phyloP scores from a whole-genome alignment of 1,284 basidiomycete species.

The Hemileia vastatrix region DNA sequence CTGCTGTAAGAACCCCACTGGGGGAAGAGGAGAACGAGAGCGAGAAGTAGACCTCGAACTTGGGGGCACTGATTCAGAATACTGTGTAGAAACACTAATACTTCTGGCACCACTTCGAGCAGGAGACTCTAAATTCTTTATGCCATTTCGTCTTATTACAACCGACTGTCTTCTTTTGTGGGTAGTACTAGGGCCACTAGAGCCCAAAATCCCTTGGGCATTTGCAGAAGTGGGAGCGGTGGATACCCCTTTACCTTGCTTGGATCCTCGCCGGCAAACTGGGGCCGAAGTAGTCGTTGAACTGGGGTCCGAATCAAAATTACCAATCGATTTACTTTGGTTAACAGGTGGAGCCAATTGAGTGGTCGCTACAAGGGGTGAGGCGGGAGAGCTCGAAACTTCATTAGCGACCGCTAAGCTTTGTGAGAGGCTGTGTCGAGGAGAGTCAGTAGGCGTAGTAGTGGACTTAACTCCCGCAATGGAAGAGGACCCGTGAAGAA shows the following conservation, averaged over 20 bases:
- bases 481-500: background rate
- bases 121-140: conserved; percentile 18
- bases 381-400: too few species aligned
- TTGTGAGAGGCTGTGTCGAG: conserved; percentile 6
- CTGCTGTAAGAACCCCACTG: conserved; percentile 51
- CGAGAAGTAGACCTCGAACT: conserved; percentile 93
- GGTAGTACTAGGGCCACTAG: too few species aligned
- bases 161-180: conserved; percentile 10
- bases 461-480: too few species aligned
- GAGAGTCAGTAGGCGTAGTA: conserved; percentile 16
- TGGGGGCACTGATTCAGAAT: conserved; percentile 56
- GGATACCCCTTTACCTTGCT: background rate
- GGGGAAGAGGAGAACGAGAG: conserved; percentile 81
- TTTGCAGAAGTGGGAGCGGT: background rate
- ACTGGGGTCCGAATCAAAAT: conserved; percentile 4
- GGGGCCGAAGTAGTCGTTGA: conserved; percentile 3
- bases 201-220: too few species aligned
- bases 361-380: conserved; percentile 1
- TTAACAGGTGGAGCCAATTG: conserved; percentile 10
- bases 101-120: conserved; percentile 19
- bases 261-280: conserved; percentile 13
- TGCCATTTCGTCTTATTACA: conserved; percentile 10
- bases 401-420: conserved; percentile 20
- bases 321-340: conserved; percentile 10
- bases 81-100: conserved; percentile 50